These are phyloP conservation scores for Mycena capillaripes DNA, from an alignment of 768 basidiomycete genomes.

Conservation along the genomic window DNA sequence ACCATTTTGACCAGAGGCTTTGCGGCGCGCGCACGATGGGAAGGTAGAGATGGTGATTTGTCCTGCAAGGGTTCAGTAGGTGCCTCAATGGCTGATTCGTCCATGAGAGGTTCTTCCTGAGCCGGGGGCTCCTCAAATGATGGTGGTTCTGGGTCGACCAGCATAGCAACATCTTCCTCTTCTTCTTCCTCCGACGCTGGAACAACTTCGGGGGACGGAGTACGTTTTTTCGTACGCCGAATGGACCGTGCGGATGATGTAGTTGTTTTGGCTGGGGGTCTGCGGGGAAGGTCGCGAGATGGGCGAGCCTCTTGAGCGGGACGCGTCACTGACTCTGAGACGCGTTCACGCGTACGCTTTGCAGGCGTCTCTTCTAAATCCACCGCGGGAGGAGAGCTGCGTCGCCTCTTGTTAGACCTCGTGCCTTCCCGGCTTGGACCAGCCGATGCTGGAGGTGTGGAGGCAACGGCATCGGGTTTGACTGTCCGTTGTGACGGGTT, in stretches of 20 bases:
- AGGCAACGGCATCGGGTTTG: conserved; percentile 27
- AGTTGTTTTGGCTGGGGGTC: conserved; percentile 23
- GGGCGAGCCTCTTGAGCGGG: conserved; percentile 11
- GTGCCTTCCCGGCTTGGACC: conserved; percentile 26
- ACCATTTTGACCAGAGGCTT: conserved; percentile 70
- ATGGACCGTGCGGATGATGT: conserved; percentile 19
- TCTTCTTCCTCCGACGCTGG: conserved; percentile 31
- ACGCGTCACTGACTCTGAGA: conserved; percentile 14
- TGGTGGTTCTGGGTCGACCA: conserved; percentile 25
- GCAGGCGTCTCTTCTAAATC: conserved; percentile 26
- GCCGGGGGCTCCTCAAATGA: background rate
- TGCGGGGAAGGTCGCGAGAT: conserved; percentile 18
- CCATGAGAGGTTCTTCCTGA: background rate
- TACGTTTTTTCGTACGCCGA: conserved; percentile 23
- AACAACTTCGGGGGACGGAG: conserved; percentile 16
- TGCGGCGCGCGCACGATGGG: conserved; percentile 62
- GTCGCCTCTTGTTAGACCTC: conserved; percentile 34
- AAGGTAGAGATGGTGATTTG: conserved; percentile 40
- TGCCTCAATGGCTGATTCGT: background rate
- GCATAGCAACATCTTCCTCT: conserved; percentile 27
- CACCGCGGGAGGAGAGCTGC: conserved; percentile 14
- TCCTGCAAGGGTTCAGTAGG: conserved; percentile 1
- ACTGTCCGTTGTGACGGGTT: conserved; percentile 28
- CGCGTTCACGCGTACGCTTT: conserved; percentile 31
- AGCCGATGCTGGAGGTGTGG: conserved; percentile 17